Evolutionary conservation across 2,329 filamentous ascomycete species (phyloP), one percentile per base, ranked within the genome.

Genomic region (Ophiostoma fasciatum): DNA sequence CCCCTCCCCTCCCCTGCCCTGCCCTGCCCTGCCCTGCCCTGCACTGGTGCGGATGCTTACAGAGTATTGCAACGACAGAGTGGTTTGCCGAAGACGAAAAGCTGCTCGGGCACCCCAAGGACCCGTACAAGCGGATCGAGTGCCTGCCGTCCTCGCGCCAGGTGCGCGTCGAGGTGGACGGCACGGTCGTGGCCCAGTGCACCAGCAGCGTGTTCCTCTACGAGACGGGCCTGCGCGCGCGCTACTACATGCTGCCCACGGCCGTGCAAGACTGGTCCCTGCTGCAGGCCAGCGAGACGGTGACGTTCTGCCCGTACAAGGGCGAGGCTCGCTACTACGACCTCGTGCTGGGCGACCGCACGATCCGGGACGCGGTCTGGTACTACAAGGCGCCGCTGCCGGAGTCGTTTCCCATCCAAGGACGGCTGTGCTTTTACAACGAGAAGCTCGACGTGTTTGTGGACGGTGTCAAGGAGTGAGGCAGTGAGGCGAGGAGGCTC

Each of bases 271-370:
- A 66, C 27, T 53, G 52, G 27, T 45, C 52, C 4, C 44, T 62
- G 7, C 53, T 78, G 9, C 51, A 53, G 1, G 58, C 59, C 7
- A 78, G 71, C 44, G 49, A 56, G 2, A 69, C 66, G 0, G 52
- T 49, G n/a, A 75, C 71, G 0, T 54, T 59, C 35, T 81, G 76
- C 50, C 76, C 77, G 3, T 81, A 81, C 46, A 81, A 81, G 48
- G 76, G 76, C 1, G 62, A 67, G 36, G 75, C 75, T 0, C 61
- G 68, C 37, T 81, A 78, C 41, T 78, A 76, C 43, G 45, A 71
- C 37, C 54, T 78, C 0, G 59, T 62, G 0, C 44, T 74, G 0
- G 51, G 60, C 5, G 64, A 57, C 0, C 51, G 60, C 17, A 48
- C 54, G 37, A 53, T 59, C 22, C 56, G 62, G 42, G 48, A 38